Base-by-base conservation (phyloP, 192 early-diverging fungal species). In the Backusella mclennaniae region DNA sequence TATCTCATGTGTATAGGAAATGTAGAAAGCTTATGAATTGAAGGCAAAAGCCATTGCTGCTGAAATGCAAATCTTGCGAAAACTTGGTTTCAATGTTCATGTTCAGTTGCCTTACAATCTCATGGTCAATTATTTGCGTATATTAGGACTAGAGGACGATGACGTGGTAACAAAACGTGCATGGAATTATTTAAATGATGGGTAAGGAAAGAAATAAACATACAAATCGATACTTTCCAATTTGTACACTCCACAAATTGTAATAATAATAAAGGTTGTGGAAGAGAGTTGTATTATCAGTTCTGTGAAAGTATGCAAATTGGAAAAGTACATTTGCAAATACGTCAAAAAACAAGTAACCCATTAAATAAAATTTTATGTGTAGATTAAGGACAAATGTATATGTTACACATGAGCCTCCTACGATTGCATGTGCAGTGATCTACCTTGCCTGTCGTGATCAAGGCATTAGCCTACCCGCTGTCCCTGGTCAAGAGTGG, bases 121-220 rank as follows among this genome's bases (percentile, higher is more conserved):
- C 68, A 91, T 99, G 90, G 89, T 98, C 73, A 97, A 97, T 76
- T 99, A 97, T 81, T 77, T 99, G 78, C 90, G 90, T 44, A 89
- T 92, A 31, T 84, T 99, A 44, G 92, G 90, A 35, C 75, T 97
- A 53, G 90, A 88, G 7, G 90, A 90, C 11, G 90, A 97, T 75
- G 85, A 90, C 12, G 85, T 76, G 11, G 81, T 99, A n/a, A 89
- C 93, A 6, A 95, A 96, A 75, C 84, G 87, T 29, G 94, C 96
- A 15, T 98, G 96, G 96, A 95, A 96, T 76, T 97, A 94, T 81
- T 77, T 98, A 66, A 98, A 99, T 83, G 98, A 99, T 77, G 80
- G 92, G 88, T 90, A 84, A 73, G 84, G 66, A 38, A 76, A 67
- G 46, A n/a, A 6, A 7, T 15, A n/a, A n/a, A 49, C 19, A 49